Evolutionary conservation across 192 early-diverging fungal genomes (phyloP).

Genomic region (Gamsiella multidivaricata): DNA sequence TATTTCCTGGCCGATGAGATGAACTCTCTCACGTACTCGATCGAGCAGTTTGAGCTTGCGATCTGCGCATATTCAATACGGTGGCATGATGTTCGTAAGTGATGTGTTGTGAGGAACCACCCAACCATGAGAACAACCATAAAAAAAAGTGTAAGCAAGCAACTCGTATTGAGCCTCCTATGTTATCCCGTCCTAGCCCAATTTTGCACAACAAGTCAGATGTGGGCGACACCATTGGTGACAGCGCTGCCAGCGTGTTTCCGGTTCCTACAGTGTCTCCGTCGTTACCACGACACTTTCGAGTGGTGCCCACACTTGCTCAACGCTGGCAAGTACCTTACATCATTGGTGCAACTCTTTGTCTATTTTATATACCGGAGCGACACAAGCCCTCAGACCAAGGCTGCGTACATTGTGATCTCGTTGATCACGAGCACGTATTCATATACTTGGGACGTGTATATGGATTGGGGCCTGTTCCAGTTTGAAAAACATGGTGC

Average conservation of each 20-base stretch:
- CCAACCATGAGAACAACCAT: too few species aligned
- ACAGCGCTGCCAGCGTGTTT: conserved; percentile 75
- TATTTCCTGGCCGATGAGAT: conserved; percentile 86
- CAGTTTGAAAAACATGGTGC: conserved; percentile 57
- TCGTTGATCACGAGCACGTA: conserved; percentile 62
- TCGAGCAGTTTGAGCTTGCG: conserved; percentile 56
- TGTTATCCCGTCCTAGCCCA: too few species aligned
- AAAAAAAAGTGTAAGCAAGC: too few species aligned
- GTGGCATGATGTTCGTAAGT: conserved; percentile 66
- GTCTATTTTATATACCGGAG: conserved; percentile 36
- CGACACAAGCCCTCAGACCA: conserved; percentile 7
- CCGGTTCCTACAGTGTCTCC: conserved; percentile 80
- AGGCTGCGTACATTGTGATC: conserved; percentile 57
- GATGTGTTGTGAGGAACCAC: too few species aligned
- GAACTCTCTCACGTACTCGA: conserved; percentile 77
- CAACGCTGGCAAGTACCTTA: conserved; percentile 74
- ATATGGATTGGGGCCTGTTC: conserved; percentile 75
- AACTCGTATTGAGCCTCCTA: too few species aligned
- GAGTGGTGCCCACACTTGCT: conserved; percentile 71
- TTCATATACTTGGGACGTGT: conserved; percentile 68
- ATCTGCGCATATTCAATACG: conserved; percentile 61
- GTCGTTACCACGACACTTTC: conserved; percentile 72
- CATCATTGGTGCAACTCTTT: conserved; percentile 58
- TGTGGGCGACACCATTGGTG: conserved; percentile 74
- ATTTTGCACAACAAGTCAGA: conserved; percentile 63